These are phyloP conservation scores for Penicillium sp. DNA, from an alignment of 2,329 filamentous ascomycete genomes.

Conservation along the genomic window DNA sequence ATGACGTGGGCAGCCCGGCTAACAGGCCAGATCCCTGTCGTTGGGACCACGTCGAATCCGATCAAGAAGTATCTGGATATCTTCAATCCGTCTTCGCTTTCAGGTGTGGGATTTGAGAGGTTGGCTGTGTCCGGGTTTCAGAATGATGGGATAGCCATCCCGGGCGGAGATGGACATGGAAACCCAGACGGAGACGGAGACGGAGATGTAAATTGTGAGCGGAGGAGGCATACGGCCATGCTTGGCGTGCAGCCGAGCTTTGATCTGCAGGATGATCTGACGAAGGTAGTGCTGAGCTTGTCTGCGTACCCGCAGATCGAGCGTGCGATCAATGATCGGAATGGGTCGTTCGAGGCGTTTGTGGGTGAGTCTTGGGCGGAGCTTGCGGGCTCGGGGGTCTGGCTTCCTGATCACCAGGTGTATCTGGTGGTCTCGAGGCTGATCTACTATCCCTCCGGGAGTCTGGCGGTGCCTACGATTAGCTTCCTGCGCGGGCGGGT, in stretches of 20 bases:
- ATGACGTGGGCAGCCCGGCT: conserved; percentile 8
- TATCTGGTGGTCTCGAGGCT: conserved; percentile 20
- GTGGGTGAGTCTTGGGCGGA: conserved; percentile 18
- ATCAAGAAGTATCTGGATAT: conserved; percentile 1
- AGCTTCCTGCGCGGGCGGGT: conserved; percentile 27
- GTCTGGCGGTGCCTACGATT: conserved; percentile 20
- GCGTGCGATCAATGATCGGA: conserved; percentile 13
- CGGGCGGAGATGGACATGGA: too few relatives aligned
- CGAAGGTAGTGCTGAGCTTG: conserved; percentile 15
- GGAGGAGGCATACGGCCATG: conserved; percentile 14
- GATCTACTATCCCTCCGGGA: conserved; percentile 19
- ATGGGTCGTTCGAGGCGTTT: conserved; percentile 8
- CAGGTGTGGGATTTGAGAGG: background rate
- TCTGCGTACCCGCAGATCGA: conserved; percentile 18
- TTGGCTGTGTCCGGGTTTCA: conserved; percentile 2
- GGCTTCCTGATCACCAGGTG: conserved; percentile 19
- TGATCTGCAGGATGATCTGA: conserved; percentile 11
- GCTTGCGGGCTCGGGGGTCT: conserved; percentile 22
- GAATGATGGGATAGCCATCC: conserved; percentile 1
- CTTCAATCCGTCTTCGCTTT: background rate
- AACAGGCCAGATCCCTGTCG: conserved; percentile 4
- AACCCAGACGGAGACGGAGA: too few relatives aligned
- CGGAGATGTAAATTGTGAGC: conserved; percentile 18
- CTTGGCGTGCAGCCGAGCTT: conserved; percentile 18
- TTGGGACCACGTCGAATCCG: background rate